Percentiles rank a stretch among this genome's conserved stretches.
phyloP scores from a whole-genome alignment of 805 yeast genomes.

The Pichia insulana region DNA sequence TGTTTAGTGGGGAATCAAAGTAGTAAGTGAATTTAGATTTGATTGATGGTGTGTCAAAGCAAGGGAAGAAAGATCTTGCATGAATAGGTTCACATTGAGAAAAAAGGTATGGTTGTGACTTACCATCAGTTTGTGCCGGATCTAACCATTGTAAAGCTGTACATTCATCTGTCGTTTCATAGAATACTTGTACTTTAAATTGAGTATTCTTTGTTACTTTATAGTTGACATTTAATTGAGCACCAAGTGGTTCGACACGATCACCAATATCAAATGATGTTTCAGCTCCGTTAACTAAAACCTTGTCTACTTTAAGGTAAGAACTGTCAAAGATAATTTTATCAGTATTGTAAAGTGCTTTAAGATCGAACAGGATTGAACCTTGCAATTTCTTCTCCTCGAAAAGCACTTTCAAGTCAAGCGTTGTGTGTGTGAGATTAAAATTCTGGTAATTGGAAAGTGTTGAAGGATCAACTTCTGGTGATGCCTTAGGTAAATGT shows the following conservation, averaged over 20 bases:
- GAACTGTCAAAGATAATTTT: conserved; percentile 63
- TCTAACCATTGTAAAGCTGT: conserved; percentile 83
- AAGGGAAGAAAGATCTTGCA: conserved; percentile 80
- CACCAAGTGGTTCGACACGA: conserved; percentile 50
- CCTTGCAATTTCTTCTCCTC: conserved; percentile 46
- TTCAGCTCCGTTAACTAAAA: conserved; percentile 33
- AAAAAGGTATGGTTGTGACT: conserved; percentile 61
- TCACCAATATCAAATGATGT: conserved; percentile 29
- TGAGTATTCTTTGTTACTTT: conserved; percentile 8
- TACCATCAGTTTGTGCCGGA: conserved; percentile 67
- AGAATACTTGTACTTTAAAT: conserved; percentile 35
- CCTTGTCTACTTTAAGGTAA: conserved; percentile 39
- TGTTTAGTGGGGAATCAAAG: conserved; percentile 57
- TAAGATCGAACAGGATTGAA: conserved; percentile 39
- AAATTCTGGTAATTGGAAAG: conserved; percentile 60
- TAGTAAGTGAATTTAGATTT: conserved; percentile 56
- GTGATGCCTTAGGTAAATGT: conserved; percentile 32
- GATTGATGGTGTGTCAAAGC: conserved; percentile 84
- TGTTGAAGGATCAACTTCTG: conserved; percentile 70
- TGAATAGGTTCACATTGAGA: conserved; percentile 92
- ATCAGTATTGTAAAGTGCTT: conserved; percentile 22
- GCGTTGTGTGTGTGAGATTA: conserved; percentile 39
- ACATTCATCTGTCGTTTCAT: conserved; percentile 62
- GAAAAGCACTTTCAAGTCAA: conserved; percentile 51
- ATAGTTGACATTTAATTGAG: conserved; percentile 36